Percentiles rank a stretch among this genome's conserved stretches.
These are phyloP conservation scores for Daedalea quercina DNA, from an alignment of 768 basidiomycete genomes.

Conservation along the genomic window DNA sequence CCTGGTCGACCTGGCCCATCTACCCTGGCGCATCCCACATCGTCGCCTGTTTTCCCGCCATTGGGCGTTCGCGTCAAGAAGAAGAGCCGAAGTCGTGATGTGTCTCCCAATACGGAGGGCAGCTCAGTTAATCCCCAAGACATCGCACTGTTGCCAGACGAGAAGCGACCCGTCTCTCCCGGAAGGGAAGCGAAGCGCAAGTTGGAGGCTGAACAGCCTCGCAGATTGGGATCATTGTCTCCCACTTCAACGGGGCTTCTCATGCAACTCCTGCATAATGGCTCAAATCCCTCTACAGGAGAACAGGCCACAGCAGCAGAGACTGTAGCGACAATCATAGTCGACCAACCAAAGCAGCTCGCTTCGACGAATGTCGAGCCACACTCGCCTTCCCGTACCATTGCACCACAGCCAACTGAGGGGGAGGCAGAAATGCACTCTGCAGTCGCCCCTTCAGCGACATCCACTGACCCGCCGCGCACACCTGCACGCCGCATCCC, in stretches of 20 bases:
- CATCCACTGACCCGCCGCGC: slow-evolving; percentile 34
- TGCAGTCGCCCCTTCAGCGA: slow-evolving; percentile 11
- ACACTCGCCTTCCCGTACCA: slow-evolving; percentile 17
- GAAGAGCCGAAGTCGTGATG: neutral
- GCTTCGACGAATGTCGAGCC: slow-evolving; percentile 1
- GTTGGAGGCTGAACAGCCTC: slow-evolving; percentile 10
- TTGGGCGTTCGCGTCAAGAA: neutral
- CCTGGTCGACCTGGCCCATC: neutral
- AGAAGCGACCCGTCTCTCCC: neutral
- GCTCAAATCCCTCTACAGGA: neutral
- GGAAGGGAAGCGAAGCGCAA: slow-evolving; percentile 6
- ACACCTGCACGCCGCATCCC: slow-evolving; percentile 65
- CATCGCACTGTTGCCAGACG: neutral
- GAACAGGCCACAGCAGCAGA: neutral
- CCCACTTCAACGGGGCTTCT: slow-evolving; percentile 45
- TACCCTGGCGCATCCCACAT: neutral
- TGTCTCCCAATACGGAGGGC: neutral
- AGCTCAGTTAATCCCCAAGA: neutral
- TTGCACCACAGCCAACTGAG: slow-evolving; percentile 32
- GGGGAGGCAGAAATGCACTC: neutral
- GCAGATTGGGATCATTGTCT: slow-evolving; percentile 52
- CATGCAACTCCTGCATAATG: slow-evolving; percentile 26
- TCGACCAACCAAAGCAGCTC: no score
- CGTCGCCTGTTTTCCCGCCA: neutral
- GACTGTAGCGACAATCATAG: neutral